phyloP scores from a whole-genome alignment of 2,329 filamentous ascomycete genomes.

The Neofusicoccum umdonicola region DNA sequence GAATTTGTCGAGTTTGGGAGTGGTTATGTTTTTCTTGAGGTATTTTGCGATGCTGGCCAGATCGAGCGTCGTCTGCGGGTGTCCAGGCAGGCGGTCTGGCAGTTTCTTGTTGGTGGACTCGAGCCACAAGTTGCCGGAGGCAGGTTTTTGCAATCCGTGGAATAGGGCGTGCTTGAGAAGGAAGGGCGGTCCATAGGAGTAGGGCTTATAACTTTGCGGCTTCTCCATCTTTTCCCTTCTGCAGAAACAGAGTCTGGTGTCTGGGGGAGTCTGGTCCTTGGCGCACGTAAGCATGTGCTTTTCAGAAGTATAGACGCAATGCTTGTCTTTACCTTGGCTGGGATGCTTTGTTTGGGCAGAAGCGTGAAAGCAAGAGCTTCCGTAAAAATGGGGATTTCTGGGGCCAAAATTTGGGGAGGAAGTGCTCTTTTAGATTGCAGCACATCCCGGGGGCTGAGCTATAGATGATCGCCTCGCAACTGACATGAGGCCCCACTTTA shows the following conservation, averaged over 20 bases:
- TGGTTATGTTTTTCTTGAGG: neutral
- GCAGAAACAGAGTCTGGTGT: neutral
- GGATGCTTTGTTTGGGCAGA: neutral
- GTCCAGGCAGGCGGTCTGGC: constrained; percentile 25
- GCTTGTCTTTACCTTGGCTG: neutral
- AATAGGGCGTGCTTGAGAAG: neutral
- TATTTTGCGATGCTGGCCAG: constrained; percentile 52
- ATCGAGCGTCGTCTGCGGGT: neutral
- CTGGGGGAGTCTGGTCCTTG: neutral
- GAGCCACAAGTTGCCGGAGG: neutral
- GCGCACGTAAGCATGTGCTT: too few species aligned
- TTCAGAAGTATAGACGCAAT: neutral
- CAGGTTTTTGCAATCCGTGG: neutral
- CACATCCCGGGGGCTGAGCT: neutral
- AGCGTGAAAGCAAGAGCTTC: neutral
- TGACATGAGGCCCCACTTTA: neutral
- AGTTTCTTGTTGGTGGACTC: neutral
- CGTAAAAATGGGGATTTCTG: neutral
- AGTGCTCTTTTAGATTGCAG: neutral
- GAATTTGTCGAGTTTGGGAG: neutral
- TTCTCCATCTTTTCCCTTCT: neutral
- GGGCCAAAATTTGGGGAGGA: too few species aligned
- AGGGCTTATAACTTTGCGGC: too few species aligned
- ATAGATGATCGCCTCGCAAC: neutral
- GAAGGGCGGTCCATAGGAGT: neutral